phyloP scores from a whole-genome alignment of 345 rosid species.

The Turnera subulata region DNA sequence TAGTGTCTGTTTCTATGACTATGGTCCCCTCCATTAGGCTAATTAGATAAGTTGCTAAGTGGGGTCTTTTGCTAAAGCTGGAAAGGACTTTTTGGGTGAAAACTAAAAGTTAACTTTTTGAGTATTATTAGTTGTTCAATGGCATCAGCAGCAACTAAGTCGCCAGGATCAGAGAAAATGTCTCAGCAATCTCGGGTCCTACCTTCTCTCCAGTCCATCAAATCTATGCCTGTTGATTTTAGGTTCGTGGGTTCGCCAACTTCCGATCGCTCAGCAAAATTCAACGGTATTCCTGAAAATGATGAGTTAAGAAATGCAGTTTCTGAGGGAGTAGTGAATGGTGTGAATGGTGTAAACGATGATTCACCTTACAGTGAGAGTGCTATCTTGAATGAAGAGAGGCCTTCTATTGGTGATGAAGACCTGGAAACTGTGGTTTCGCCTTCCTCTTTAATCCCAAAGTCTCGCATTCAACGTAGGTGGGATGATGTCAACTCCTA shows the following conservation, averaged over 20 bases:
- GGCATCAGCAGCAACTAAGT: slow-evolving; percentile 25
- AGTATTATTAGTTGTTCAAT: slow-evolving; percentile 26
- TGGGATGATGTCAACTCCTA: slow-evolving; percentile 79
- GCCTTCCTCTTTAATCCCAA: slow-evolving; percentile 46
- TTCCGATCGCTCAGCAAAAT: slow-evolving; percentile 38
- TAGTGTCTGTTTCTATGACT: slow-evolving; percentile 41
- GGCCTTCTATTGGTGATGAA: slow-evolving; percentile 41
- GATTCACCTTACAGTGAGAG: slow-evolving; percentile 76
- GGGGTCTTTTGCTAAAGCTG: slow-evolving; percentile 51
- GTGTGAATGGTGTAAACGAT: slow-evolving; percentile 32
- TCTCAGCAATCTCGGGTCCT: slow-evolving; percentile 38
- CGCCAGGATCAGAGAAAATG: slow-evolving; percentile 48
- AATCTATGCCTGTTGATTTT: slow-evolving; percentile 67
- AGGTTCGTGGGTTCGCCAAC: slow-evolving; percentile 47
- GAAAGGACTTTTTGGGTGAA: slow-evolving; percentile 30
- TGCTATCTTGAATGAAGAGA: slow-evolving; percentile 36
- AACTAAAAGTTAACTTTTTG: slow-evolving; percentile 36
- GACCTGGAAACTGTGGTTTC: slow-evolving; percentile 40
- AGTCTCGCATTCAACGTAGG: slow-evolving; percentile 47
- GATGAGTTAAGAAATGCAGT: slow-evolving; percentile 30
- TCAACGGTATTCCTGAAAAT: slow-evolving; percentile 40
- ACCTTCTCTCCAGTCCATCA: slow-evolving; percentile 56
- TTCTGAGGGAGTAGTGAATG: slow-evolving; percentile 32
- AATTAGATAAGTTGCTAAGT: slow-evolving; percentile 39
- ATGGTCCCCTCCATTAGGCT: slow-evolving; percentile 67